phyloP scores from a whole-genome alignment of 1,284 basidiomycete genomes.

The Ustilago vetiveriae region DNA sequence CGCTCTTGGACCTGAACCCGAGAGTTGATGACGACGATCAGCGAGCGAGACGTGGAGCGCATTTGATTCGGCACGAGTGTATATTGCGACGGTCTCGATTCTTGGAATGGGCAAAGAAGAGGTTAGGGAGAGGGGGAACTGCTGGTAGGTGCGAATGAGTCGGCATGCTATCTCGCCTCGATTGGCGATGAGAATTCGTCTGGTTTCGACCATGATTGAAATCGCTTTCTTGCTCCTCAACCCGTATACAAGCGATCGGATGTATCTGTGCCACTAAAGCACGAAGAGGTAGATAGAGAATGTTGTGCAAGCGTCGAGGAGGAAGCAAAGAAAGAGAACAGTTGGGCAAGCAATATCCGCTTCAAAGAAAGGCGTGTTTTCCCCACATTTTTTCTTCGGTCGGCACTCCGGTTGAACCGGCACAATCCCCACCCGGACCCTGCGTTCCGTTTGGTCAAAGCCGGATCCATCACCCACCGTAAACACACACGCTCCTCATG shows the following conservation, averaged over 20 bases:
- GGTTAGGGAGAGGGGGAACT: slow-evolving; percentile 17
- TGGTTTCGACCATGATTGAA: not conserved
- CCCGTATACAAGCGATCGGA: no score
- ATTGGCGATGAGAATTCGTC: slow-evolving; percentile 65
- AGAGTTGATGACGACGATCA: slow-evolving; percentile 50
- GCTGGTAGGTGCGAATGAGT: slow-evolving; percentile 37
- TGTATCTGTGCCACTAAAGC: no score
- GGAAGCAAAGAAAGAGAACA: no score
- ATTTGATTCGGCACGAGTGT: slow-evolving; percentile 31
- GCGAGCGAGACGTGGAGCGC: slow-evolving; percentile 33
- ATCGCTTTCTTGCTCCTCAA: no score
- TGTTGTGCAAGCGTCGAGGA: no score
- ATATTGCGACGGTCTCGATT: slow-evolving; percentile 28
- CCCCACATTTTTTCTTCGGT: not conserved
- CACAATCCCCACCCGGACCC: no score
- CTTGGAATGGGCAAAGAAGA: slow-evolving; percentile 1
- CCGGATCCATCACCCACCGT: no score
- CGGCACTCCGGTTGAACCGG: not conserved
- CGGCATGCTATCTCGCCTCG: slow-evolving; percentile 52
- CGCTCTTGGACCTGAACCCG: slow-evolving; percentile 43
- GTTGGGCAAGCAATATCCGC: no score
- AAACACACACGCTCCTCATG: no score
- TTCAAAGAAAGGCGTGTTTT: not conserved
- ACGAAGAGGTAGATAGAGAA: no score
- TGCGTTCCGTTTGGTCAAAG: no score